A percentile compares a stretch with the other conserved stretches of the same genome.
Conservation (phyloP, 2,329 filamentous ascomycete genomes). For the Penicillium sp. region DNA sequence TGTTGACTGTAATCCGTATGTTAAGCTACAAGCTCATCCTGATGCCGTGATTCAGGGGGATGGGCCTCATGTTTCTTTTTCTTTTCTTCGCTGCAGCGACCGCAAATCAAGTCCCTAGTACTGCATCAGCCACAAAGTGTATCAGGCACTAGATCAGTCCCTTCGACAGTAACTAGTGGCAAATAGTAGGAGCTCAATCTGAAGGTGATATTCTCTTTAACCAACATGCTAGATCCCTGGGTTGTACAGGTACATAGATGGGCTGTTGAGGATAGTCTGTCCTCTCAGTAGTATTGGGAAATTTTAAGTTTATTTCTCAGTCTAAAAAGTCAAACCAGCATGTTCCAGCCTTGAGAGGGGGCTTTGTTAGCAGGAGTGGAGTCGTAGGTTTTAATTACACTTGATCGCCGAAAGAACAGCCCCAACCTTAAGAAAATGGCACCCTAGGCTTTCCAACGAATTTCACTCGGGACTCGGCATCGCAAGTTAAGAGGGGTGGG, state of each 20-base stretch:
- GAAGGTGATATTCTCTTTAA: neutral
- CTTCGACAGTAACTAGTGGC: constrained; percentile 12
- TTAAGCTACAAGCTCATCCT: neutral
- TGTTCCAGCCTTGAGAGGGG: neutral
- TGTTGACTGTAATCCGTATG: neutral
- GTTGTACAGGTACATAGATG: neutral
- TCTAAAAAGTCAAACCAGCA: neutral
- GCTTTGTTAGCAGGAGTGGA: neutral
- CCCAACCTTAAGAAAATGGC: constrained; percentile 21
- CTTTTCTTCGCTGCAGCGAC: neutral
- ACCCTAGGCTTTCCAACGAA: neutral
- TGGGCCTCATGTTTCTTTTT: constrained; percentile 5
- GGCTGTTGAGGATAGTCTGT: neutral
- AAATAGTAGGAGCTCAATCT: constrained; percentile 7
- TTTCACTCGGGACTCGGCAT: constrained; percentile 6
- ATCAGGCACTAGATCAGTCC: constrained; percentile 20
- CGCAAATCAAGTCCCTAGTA: constrained; percentile 13
- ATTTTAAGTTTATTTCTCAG: neutral
- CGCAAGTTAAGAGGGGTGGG: no score
- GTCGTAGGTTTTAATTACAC: neutral
- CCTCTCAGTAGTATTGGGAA: neutral
- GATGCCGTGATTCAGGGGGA: constrained; percentile 5
- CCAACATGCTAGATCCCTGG: neutral
- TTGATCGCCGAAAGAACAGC: constrained; percentile 11
- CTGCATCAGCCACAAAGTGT: constrained; percentile 17